A percentile compares a stretch with the other conserved stretches of the same genome.
phyloP scores from a whole-genome alignment of 495 filamentous ascomycete genomes.

The Aspergillus haitiensis region DNA sequence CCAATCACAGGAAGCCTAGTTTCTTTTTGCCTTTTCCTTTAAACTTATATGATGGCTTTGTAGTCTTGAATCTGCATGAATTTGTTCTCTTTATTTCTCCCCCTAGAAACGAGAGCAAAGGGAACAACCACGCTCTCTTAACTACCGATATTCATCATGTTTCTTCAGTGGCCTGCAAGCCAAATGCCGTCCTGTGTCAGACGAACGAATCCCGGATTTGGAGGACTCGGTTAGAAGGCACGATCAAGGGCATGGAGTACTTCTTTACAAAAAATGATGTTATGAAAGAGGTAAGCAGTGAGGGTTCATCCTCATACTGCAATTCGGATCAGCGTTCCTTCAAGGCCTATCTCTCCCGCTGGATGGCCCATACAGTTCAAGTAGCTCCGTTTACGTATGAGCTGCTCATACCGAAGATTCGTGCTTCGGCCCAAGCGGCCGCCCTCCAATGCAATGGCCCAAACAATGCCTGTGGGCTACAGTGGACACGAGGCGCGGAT shows the following conservation, averaged over 20 bases:
- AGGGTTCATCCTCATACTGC: slow-evolving; percentile 51
- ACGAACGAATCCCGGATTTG: slow-evolving; percentile 57
- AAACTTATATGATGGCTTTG: too few species aligned
- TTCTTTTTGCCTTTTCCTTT: too few species aligned
- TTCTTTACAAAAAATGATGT: slow-evolving; percentile 51
- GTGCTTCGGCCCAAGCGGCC: slow-evolving; percentile 61
- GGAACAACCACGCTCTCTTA: too few species aligned
- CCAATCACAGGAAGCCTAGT: too few species aligned
- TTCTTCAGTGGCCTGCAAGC: too few species aligned
- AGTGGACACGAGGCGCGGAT: slow-evolving; percentile 48
- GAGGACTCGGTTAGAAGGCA: slow-evolving; percentile 53
- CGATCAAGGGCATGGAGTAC: slow-evolving; percentile 53
- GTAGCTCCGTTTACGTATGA: slow-evolving; percentile 62
- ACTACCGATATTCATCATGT: too few species aligned
- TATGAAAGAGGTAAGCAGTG: slow-evolving; percentile 53
- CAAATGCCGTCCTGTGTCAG: slow-evolving; percentile 29
- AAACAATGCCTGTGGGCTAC: slow-evolving; percentile 60
- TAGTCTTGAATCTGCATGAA: too few species aligned
- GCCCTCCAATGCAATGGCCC: slow-evolving; percentile 65
- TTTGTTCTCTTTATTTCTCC: too few species aligned
- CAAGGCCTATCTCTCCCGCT: slow-evolving; percentile 78
- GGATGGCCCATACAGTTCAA: slow-evolving; percentile 63
- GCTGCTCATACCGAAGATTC: slow-evolving; percentile 59
- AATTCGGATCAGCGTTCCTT: slow-evolving; percentile 73
- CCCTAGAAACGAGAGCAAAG: too few species aligned